Evolutionary conservation across 441 rosid genomes (phyloP), one percentile per base, ranked within the genome.

Genomic region (Melastoma candidum): DNA sequence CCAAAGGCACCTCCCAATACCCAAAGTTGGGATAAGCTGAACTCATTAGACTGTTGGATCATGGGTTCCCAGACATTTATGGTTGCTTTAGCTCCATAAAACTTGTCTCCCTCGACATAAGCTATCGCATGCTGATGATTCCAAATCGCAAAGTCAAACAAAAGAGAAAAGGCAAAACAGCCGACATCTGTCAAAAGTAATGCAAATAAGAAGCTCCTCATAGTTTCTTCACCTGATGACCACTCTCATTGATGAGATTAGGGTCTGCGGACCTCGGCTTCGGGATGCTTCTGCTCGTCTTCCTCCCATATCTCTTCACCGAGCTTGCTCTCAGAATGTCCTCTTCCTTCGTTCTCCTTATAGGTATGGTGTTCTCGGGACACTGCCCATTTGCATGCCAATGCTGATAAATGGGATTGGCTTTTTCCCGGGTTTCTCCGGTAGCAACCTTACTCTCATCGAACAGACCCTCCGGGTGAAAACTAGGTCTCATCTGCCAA

Each of bases 1-100:
- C 97, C 98, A n/a, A 92, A 92, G 11, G 96, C 84, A 71, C 98
- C 96, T 71, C 98, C 98, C 46, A 92, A 68, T 59, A 92, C 77
- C 98, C 98, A 92, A 2, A 92, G 72, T 83, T 92, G 98, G 57
- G 98, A 92, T 70, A 92, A 76, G 71, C 98, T 92, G 71, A 92
- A 92, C 75, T 92, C 98, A 65, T 92, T 92, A 57, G 85, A 62
- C 70, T 79, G 98, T 62, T 92, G 87, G 57, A 92, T 88, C 74
- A 75, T 87, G 29, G 98, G 98, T 69, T 92, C 96, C 98, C 98
- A 92, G 1, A 92, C 98, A 56, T 92, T 92, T 2, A 92, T 88
- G 70, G 95, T 85, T 13, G 94, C 98, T 46, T 88, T 92, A 26
- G 98, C 97, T 64, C 98, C 98, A 61, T 75, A 92, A 61, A 82